Evolutionary conservation across 2,329 filamentous ascomycete genomes (phyloP), one percentile per base, ranked within the genome.

Genomic region (Cryphonectria parasitica): DNA sequence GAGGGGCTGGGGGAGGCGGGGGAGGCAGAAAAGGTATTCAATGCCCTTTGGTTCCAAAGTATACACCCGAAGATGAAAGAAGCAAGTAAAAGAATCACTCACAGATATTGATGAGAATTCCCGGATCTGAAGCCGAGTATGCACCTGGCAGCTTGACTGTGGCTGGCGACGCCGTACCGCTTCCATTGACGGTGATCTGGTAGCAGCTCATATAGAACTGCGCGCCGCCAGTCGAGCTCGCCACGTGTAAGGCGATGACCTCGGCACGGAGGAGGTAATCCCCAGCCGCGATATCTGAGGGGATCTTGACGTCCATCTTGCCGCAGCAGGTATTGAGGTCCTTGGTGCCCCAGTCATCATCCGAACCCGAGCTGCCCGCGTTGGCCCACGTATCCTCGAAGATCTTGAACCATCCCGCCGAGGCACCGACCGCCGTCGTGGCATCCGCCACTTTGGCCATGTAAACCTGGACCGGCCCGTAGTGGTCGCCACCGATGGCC

Each of bases 401-500:
- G 74, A 87, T 80, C 79, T 88, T 88, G 80, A 87, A 87, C 84
- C 84, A 87, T 4, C 78, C 78, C 3, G 79, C 76, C 13, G 81
- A 81, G 34, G 69, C 66, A 39, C 82, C 81, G 71, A 82, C 79
- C 67, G 84, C 82, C 0, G 80, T 81, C 34, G 79, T 74, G 3
- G 85, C 82, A 73, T 86, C 82, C 4, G 78, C 74, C 4, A 87
- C 85, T 73, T 85, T 83, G 73, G 80, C 80, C 71, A 86, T 76
- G 77, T 87, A 86, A 2, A 82, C 81, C 39, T 83, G 78, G 11
- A 87, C 82, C 2, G 85, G 85, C 1, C 85, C 85, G 75, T 83
- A 84, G 77, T 87, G 85, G 64, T 82, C 82, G 39, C 85, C 85
- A 31, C 85, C 85, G 71, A 87, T 86, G 34, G 84, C 86, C 74